Base-by-base conservation (phyloP, 1,284 basidiomycete genomes). In the Wallemia mellicola region DNA sequence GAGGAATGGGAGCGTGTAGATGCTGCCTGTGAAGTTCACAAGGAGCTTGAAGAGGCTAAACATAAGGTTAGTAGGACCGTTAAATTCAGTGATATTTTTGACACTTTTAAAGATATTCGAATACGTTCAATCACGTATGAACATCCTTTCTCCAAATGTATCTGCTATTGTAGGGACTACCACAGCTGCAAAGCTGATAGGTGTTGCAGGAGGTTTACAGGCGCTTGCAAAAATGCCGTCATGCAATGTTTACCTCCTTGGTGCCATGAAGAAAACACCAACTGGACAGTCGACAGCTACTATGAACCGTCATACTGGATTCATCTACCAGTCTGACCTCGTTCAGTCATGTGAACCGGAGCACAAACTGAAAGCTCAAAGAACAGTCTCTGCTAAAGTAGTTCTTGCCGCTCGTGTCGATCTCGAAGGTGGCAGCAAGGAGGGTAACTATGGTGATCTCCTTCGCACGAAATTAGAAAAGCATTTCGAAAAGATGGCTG, bases 71-170 rank as follows among this genome's bases (percentile, higher is more conserved):
- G 70, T 60, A n/a, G n/a, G n/a, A n/a, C n/a, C n/a, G n/a, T n/a
- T n/a, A n/a, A n/a, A n/a, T n/a, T n/a, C n/a, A n/a, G n/a, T n/a
- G n/a, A n/a, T n/a, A n/a, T n/a, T n/a, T n/a, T n/a, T n/a, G n/a
- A n/a, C n/a, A n/a, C n/a, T n/a, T n/a, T n/a, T 17, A n/a, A 66
- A 87, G 79, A 98, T 98, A 65, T 89, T 98, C 72, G 81, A 85
- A 74, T 98, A 96, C 75, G 94, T 99, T 70, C 92, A 94, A 75
- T 94, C 88, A 67, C 80, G 94, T 70, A 98, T 99, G 86, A 86
- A 86, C 72, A 80, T 91, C 59, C 82, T 99, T 66, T 91, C 92
- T 62, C 94, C 94, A 64, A 99, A 99, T 71, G 79, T 99, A 68
- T 92, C 87, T 66, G 84, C 86, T 68, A 92, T 99, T 69, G 86